Base-by-base conservation (phyloP, 2,329 filamentous ascomycete genomes). In the Emergomyces orientalis region DNA sequence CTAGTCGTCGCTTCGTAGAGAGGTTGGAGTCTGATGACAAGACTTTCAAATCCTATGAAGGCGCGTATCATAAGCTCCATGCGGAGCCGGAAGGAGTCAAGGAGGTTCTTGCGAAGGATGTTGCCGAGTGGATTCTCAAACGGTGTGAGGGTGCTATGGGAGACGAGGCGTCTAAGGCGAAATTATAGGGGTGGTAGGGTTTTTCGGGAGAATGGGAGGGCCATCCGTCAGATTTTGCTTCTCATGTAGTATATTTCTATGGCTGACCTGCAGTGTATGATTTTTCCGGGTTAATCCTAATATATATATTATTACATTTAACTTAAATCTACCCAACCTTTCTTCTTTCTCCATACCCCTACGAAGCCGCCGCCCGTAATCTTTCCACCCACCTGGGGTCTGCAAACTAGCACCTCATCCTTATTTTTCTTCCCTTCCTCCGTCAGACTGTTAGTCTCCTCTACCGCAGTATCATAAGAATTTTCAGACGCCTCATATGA, bases 11-110 rank as follows among this genome's bases (percentile, higher is more conserved):
- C 63, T 89, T 88, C 75, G 84, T 86, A 64, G 82, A 87, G 27
- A 70, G 75, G 25, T 77, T 82, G 32, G 74, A 77, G 59, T 78
- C 88, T 7, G 77, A 81, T 68, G 90, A 95, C 73, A 88, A 86
- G 71, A 82, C 82, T 66, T 86, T 90, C 71, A 88, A 85, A 78
- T 76, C 80, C 25, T 96, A 94, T 73, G 84, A 89, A 37, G 91
- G 89, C 11, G 89, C 83, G 72, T 91, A 85, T 73, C 92, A 97
- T 76, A 88, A 89, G 77, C 74, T 74, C 55, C 68, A 72, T 68
- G 68, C 65, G 57, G 73, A 72, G 61, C 69, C 72, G 43, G 67
- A 71, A 13, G 70, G 69, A 17, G 67, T 72, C n/a, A 68, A 64
- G 61, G 71, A 70, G 25, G 64, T 67, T 60, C 81, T 81, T 67